These are phyloP conservation scores for Mycena pura DNA, from an alignment of 768 basidiomycete species.

Conservation along the genomic window DNA sequence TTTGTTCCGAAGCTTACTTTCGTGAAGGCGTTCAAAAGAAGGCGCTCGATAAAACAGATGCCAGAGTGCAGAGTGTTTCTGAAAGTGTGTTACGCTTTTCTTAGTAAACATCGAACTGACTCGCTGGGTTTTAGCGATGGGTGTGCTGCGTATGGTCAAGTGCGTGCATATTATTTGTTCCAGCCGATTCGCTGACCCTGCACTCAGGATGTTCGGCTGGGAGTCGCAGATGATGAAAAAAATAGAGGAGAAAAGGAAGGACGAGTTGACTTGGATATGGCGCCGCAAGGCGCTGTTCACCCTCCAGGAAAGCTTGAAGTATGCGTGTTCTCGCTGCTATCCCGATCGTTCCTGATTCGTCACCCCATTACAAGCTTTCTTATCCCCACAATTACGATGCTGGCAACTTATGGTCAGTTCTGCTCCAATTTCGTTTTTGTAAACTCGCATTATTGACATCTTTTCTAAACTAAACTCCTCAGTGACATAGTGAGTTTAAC, in stretches of 20 bases:
- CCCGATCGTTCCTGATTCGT: background rate
- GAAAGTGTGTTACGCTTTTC: conserved; percentile 52
- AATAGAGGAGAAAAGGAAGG: conserved; percentile 63
- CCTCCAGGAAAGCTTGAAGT: background rate
- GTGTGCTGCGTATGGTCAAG: conserved; percentile 70
- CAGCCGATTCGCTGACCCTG: background rate
- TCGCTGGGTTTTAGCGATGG: conserved; percentile 55
- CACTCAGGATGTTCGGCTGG: conserved; percentile 52
- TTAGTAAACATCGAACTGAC: conserved; percentile 30
- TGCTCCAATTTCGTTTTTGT: background rate
- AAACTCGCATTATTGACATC: background rate
- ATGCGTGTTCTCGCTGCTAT: background rate
- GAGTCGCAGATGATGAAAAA: conserved; percentile 60
- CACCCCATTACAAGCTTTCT: conserved; percentile 53
- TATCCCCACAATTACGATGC: conserved; percentile 69
- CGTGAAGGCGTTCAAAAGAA: background rate
- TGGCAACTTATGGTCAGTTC: conserved; percentile 57
- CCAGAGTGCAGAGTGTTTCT: conserved; percentile 63
- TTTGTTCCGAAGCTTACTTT: background rate
- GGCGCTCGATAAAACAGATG: conserved; percentile 44
- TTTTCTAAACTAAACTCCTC: too few species aligned
- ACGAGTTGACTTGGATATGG: conserved; percentile 63
- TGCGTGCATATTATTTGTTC: background rate
- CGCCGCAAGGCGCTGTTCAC: conserved; percentile 55
- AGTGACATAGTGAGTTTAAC: conserved; percentile 22